Evolutionary conservation across 75 land plant species (phyloP).

Genomic region (Larix kaempferi): DNA sequence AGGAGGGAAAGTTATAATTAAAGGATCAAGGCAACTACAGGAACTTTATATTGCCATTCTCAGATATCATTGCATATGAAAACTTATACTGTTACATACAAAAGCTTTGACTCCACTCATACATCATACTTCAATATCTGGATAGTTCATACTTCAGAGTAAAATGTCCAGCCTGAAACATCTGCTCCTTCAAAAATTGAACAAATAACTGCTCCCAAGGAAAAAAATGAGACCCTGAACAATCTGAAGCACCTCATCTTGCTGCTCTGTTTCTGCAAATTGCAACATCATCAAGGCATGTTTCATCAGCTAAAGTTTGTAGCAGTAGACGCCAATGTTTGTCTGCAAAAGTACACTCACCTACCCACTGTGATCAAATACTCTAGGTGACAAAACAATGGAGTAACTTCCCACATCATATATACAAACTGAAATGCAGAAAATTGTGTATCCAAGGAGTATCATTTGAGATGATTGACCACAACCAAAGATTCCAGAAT

Average conservation of each 20-base stretch:
- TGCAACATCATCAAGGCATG: too few relatives aligned
- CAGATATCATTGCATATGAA: background rate
- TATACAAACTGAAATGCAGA: background rate
- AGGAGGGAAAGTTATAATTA: background rate
- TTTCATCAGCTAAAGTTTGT: background rate
- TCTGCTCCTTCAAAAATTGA: background rate
- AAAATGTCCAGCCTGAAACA: background rate
- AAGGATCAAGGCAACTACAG: background rate
- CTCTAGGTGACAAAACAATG: background rate
- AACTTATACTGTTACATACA: too few relatives aligned
- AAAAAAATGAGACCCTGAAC: background rate
- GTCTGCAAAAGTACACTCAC: background rate
- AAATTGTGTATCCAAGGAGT: background rate
- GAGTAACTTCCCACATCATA: background rate
- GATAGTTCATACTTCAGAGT: background rate
- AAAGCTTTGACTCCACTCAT: background rate
- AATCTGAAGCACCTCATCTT: background rate
- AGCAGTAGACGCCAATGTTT: background rate
- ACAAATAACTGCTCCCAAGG: background rate
- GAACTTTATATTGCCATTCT: background rate
- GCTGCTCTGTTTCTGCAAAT: background rate
- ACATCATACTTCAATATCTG: background rate
- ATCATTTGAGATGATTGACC: background rate
- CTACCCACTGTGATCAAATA: background rate
- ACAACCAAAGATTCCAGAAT: constrained; percentile 3